Conservation (phyloP, 2,329 filamentous ascomycete genomes). For the Thelonectria blattea region DNA sequence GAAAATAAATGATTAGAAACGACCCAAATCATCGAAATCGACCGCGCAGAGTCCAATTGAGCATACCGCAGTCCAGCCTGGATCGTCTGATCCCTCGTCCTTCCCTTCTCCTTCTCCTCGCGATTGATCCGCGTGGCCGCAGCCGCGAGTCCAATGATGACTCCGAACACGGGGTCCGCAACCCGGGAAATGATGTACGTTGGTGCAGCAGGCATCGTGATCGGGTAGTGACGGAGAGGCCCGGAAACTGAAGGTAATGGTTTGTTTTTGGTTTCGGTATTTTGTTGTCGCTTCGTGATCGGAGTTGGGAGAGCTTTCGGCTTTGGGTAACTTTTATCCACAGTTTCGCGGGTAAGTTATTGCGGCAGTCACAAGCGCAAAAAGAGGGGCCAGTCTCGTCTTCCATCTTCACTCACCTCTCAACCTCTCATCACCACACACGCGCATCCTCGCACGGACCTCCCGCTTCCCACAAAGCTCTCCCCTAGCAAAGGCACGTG, state of each 20-base stretch:
- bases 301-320: not conserved
- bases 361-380: not conserved
- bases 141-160: constrained; percentile 62
- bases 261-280: not conserved
- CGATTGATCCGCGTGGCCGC: constrained; percentile 64
- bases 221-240: constrained; percentile 11
- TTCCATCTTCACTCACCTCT: too few species aligned
- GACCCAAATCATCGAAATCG: not conserved
- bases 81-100: constrained; percentile 56
- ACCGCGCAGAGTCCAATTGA: not conserved
- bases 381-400: not conserved
- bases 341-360: constrained; percentile 15
- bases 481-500: constrained; percentile 41
- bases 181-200: constrained; percentile 66
- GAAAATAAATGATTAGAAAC: constrained; percentile 13
- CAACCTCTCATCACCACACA: too few species aligned
- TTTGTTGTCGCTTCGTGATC: not conserved
- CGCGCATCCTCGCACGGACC: constrained; percentile 24
- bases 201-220: constrained; percentile 55
- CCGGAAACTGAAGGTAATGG: not conserved
- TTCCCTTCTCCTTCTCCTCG: constrained; percentile 65
- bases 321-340: constrained; percentile 2
- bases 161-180: constrained; percentile 64
- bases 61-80: constrained; percentile 52
- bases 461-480: constrained; percentile 5